Evolutionary conservation across 768 basidiomycete genomes (phyloP), one percentile per base, ranked within the genome.

Genomic region (Guyanaporus albipodus): DNA sequence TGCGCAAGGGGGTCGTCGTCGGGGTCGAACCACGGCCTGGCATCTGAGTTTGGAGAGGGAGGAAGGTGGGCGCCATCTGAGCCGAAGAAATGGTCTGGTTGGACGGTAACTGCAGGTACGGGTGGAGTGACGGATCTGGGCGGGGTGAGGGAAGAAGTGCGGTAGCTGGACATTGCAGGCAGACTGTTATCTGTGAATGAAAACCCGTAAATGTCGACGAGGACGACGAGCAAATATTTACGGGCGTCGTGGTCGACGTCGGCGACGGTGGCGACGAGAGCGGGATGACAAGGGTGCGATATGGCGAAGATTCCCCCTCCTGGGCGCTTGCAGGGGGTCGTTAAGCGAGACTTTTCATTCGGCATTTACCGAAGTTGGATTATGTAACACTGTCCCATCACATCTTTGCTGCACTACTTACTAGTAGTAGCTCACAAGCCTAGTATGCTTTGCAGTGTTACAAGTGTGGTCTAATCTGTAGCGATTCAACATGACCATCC

Each of bases 71-170:
- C 54, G 12, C 56, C 69, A 19, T 81, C 79, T 32, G 74, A 66
- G 28, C 81, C 79, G 59, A 89, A 91, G 63, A 91, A 91, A 61
- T 91, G 89, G 68, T 91, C 86, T 27, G 89, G 89, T 57, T 89
- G 88, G 0, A 79, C 72, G 28, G 73, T 74, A 37, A 71, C 72
- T 24, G 63, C 63, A 6, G 83, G 78, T 8, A 17, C 31, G 33
- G 52, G 50, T 2, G 60, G 58, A 1, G 82, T 73, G 42, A 78
- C 74, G 42, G 84, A 80, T 65, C 74, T 70, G 42, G 70, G 67
- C 2, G 71, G 66, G 21, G 70, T 62, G 33, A 68, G 60, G 4
- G 73, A 68, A 5, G 64, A 60, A 21, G 67, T 57, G 36, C 50
- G 50, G 46, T 57, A 63, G 38, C 29, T 44, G 31, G 56, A 49